Evolutionary conservation across 495 filamentous ascomycete genomes (phyloP).

Genomic region (Xylaria grammica): DNA sequence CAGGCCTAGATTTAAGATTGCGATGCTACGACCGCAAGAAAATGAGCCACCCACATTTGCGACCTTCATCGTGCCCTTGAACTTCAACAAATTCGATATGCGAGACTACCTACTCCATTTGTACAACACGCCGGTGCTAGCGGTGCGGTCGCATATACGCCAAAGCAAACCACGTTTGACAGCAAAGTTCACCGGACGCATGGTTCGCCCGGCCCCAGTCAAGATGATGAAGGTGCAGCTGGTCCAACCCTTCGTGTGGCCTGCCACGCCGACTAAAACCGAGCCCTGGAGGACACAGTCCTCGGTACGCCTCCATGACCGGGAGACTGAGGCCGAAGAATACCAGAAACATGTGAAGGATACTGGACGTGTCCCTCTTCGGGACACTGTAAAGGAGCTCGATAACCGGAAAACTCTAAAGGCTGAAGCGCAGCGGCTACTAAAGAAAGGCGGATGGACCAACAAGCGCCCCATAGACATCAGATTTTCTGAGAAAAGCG

Average conservation of each 20-base stretch:
- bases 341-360: constrained; percentile 41
- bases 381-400: constrained; percentile 40
- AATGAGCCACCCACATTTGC: constrained; percentile 53
- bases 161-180: constrained; percentile 64
- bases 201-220: constrained; percentile 66
- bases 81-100: constrained; percentile 89
- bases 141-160: constrained; percentile 79
- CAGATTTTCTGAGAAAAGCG: constrained; percentile 36
- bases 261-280: constrained; percentile 35
- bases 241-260: constrained; percentile 83
- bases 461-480: constrained; percentile 36
- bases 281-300: constrained; percentile 31
- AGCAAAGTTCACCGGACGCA: constrained; percentile 45
- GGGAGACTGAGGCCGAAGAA: constrained; percentile 49
- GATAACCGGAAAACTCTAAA: constrained; percentile 44
- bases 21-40: no score
- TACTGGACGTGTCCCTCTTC: constrained; percentile 29
- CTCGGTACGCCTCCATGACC: constrained; percentile 28
- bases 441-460: constrained; percentile 49
- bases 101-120: constrained; percentile 83
- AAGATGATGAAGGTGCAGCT: constrained; percentile 95
- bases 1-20: no score
- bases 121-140: constrained; percentile 70
- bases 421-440: constrained; percentile 64
- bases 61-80: constrained; percentile 82